Evolutionary conservation across 2,329 filamentous ascomycete genomes (phyloP).

Genomic region (Monilinia laxa): DNA sequence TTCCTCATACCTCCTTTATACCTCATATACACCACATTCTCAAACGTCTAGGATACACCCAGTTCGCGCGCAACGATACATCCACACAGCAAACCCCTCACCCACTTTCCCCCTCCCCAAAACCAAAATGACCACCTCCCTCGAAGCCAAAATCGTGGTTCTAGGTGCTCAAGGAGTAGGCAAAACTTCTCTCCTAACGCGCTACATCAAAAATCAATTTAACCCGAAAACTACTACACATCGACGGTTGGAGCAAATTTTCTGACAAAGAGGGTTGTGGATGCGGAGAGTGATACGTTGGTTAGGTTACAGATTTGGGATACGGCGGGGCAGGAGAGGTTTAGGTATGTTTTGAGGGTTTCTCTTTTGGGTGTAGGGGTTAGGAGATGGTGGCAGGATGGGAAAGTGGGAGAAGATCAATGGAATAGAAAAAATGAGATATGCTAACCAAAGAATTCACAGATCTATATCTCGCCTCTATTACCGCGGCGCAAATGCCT

Average conservation of each 20-base stretch:
- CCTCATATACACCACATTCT: not conserved
- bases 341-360: conserved; percentile 52
- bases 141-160: conserved; percentile 83
- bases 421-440: not conserved
- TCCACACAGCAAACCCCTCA: not conserved
- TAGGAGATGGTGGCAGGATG: not conserved
- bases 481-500: conserved; percentile 92
- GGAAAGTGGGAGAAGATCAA: not conserved
- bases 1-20: not conserved
- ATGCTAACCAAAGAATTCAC: conserved; percentile 1
- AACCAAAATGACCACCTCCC: conserved; percentile 41
- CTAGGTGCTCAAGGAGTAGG: conserved; percentile 77
- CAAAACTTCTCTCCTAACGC: conserved; percentile 75
- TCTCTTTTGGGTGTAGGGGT: not conserved
- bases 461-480: conserved; percentile 87
- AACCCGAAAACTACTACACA: conserved; percentile 37
- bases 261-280: conserved; percentile 75
- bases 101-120: not conserved
- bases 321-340: conserved; percentile 92
- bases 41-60: too few species aligned
- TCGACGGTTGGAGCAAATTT: conserved; percentile 81
- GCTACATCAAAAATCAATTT: conserved; percentile 51
- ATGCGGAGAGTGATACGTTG: conserved; percentile 79
- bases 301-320: conserved; percentile 97
- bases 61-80: too few species aligned